phyloP scores from a whole-genome alignment of 139 green algal species.

The Chlorokybus atmophyticus region DNA sequence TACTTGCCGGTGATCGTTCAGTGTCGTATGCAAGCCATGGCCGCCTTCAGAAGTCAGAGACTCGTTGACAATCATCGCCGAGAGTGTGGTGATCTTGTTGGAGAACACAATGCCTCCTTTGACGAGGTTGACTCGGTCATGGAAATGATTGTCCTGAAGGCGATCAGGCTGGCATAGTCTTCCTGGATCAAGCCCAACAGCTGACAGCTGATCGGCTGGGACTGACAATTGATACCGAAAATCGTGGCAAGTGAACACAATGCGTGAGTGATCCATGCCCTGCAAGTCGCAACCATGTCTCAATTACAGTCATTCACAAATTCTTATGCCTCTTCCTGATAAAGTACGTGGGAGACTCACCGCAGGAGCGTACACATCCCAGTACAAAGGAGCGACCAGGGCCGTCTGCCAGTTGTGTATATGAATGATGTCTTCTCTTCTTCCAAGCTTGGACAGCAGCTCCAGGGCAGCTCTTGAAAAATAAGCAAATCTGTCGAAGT shows the following conservation, averaged over 20 bases:
- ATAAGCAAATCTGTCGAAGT: conserved; percentile 37
- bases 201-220: neutral
- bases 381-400: conserved; percentile 29
- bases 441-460: conserved; percentile 58
- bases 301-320: too few species aligned
- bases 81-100: conserved; percentile 25
- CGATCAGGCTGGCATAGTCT: conserved; percentile 14
- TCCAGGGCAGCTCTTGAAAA: conserved; percentile 61
- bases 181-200: conserved; percentile 9
- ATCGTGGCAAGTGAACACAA: conserved; percentile 25
- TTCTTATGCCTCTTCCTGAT: too few species aligned
- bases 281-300: neutral
- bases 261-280: conserved; percentile 11
- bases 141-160: conserved; percentile 22
- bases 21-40: conserved; percentile 4
- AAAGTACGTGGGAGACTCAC: too few species aligned
- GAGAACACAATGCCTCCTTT: conserved; percentile 26
- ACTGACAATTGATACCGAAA: conserved; percentile 10
- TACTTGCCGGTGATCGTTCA: conserved; percentile 1
- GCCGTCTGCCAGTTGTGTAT: conserved; percentile 83
- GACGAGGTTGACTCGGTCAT: conserved; percentile 7
- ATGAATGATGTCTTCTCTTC: conserved; percentile 80
- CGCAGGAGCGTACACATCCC: conserved; percentile 23
- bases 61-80: conserved; percentile 5
- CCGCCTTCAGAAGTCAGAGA: neutral